Percentiles rank a stretch among this genome's conserved stretches.
These are phyloP conservation scores for Chimonanthus praecox DNA, from an alignment of 164 flowering plant genomes.

Conservation along the genomic window DNA sequence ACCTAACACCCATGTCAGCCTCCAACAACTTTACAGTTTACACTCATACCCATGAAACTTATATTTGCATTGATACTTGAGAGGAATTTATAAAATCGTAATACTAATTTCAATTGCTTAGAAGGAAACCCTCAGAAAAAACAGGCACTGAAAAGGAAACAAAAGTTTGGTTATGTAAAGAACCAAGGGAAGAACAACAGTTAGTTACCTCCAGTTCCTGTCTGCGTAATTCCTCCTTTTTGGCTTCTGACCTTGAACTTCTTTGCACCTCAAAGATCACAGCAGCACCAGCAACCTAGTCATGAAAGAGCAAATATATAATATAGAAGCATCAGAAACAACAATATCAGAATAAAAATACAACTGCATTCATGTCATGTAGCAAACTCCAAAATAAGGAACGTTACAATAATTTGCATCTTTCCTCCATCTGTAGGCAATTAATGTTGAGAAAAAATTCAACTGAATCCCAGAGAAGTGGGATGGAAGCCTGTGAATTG, in stretches of 20 bases:
- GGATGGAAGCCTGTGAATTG: not conserved
- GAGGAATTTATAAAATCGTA: not conserved
- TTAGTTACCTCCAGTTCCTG: slow-evolving; percentile 54
- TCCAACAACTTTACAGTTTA: too few relatives aligned
- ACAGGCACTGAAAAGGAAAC: not conserved
- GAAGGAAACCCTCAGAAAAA: too few relatives aligned
- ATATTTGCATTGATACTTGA: too few relatives aligned
- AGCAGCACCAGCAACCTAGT: slow-evolving; percentile 74
- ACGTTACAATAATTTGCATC: not conserved
- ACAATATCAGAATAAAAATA: not conserved
- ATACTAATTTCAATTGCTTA: not conserved
- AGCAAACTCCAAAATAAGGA: not conserved
- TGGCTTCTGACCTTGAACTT: slow-evolving; percentile 72
- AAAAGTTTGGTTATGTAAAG: not conserved
- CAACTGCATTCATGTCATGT: not conserved
- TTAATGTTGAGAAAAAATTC: not conserved
- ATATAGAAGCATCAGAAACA: not conserved
- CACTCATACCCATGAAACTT: too few relatives aligned
- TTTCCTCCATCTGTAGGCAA: not conserved
- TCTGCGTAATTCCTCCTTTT: slow-evolving; percentile 67
- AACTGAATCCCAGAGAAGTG: not conserved
- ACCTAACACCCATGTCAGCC: too few relatives aligned
- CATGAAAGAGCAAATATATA: not conserved
- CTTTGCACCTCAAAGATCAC: slow-evolving; percentile 78
- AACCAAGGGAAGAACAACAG: slow-evolving; percentile 3